Percentiles rank a stretch among this genome's conserved stretches.
phyloP scores from a whole-genome alignment of 768 basidiomycete genomes.

The Suillus americanus region DNA sequence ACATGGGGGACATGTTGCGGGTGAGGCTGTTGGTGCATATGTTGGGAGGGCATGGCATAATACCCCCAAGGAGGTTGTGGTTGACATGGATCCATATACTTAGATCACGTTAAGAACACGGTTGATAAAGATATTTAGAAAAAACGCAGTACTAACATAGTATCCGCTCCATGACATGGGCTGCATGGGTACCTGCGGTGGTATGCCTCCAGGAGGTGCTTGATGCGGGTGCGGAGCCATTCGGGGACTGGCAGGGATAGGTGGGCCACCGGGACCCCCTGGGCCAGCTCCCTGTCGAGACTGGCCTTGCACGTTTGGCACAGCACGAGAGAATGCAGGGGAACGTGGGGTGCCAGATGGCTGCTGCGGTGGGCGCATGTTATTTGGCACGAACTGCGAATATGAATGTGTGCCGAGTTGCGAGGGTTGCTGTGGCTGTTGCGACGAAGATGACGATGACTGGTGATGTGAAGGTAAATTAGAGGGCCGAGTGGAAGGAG shows the following conservation, averaged over 20 bases:
- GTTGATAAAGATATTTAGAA: neutral
- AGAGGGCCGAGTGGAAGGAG: slow-evolving; percentile 55
- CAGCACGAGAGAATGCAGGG: slow-evolving; percentile 60
- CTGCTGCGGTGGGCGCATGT: slow-evolving; percentile 40
- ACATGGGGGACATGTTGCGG: slow-evolving; percentile 46
- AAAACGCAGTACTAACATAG: slow-evolving; percentile 49
- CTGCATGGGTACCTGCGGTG: slow-evolving; percentile 43
- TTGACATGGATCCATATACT: slow-evolving; percentile 53
- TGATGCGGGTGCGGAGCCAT: slow-evolving; percentile 58
- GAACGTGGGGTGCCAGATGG: slow-evolving; percentile 61
- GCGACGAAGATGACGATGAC: slow-evolving; percentile 35
- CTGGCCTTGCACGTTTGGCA: slow-evolving; percentile 50
- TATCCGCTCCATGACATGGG: slow-evolving; percentile 45
- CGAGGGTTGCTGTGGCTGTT: slow-evolving; percentile 30
- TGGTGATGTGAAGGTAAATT: slow-evolving; percentile 51
- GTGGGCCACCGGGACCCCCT: slow-evolving; percentile 54
- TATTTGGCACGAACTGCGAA: slow-evolving; percentile 48
- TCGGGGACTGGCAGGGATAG: slow-evolving; percentile 63
- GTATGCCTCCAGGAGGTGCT: slow-evolving; percentile 52
- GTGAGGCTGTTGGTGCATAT: slow-evolving; percentile 40
- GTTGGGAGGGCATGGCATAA: slow-evolving; percentile 33
- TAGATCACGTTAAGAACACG: slow-evolving; percentile 11
- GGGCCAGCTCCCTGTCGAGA: slow-evolving; percentile 49
- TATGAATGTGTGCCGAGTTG: slow-evolving; percentile 47
- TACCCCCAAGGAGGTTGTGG: slow-evolving; percentile 34